A percentile compares a stretch with the other conserved stretches of the same genome.
These are phyloP conservation scores for Jackrogersella minutella DNA, from an alignment of 495 filamentous ascomycete genomes.

Conservation along the genomic window DNA sequence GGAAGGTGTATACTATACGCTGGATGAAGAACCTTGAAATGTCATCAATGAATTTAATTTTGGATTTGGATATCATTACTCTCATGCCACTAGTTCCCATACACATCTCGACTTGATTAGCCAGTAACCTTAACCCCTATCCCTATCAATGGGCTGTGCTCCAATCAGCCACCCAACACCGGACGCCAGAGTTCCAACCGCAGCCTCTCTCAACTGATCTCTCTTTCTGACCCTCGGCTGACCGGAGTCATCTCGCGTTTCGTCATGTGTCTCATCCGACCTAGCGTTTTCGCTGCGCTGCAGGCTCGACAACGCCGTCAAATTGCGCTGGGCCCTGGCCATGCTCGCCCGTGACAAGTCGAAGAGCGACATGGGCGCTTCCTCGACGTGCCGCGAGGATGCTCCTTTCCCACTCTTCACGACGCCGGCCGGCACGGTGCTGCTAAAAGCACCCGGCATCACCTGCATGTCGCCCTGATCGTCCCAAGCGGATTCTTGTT, in stretches of 20 bases:
- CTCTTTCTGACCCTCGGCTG: conserved; percentile 72
- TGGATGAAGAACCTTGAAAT: background rate
- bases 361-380: conserved; percentile 93
- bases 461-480: conserved; percentile 65
- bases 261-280: conserved; percentile 42
- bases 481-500: conserved; percentile 78
- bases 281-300: conserved; percentile 46
- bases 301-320: conserved; percentile 56
- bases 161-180: conserved; percentile 89
- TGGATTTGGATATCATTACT: background rate
- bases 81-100: background rate
- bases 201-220: conserved; percentile 81
- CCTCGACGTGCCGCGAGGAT: conserved; percentile 59
- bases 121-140: conserved; percentile 24
- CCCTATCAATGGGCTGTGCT: conserved; percentile 55
- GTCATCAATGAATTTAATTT: background rate
- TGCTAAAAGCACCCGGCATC: conserved; percentile 72
- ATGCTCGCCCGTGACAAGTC: conserved; percentile 85
- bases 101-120: background rate
- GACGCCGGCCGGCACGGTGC: conserved; percentile 40
- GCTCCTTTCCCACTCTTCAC: conserved; percentile 10
- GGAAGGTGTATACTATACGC: background rate
- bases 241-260: conserved; percentile 42
- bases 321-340: conserved; percentile 68
- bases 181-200: conserved; percentile 74